These are phyloP conservation scores for Lactifluus echinatus DNA, from an alignment of 768 basidiomycete genomes.

Conservation along the genomic window DNA sequence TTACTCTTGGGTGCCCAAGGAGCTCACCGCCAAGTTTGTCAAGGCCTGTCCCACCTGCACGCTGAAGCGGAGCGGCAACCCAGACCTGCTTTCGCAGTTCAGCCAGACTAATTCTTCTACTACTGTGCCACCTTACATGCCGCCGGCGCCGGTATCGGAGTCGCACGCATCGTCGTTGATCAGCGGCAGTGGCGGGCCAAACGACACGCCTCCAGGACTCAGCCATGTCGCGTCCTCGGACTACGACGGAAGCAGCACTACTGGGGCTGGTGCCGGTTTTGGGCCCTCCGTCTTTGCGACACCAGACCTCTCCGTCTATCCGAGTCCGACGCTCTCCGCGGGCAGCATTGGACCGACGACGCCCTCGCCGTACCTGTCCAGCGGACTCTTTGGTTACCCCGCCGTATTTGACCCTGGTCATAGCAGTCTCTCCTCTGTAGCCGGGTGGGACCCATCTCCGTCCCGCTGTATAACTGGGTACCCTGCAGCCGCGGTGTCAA, in stretches of 20 bases:
- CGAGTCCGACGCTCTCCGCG: constrained; percentile 13
- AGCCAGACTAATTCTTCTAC: neutral
- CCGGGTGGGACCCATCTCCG: constrained; percentile 2
- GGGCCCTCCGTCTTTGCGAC: constrained; percentile 6
- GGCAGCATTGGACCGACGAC: constrained; percentile 12
- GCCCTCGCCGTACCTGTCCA: constrained; percentile 9
- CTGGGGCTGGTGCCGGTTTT: neutral
- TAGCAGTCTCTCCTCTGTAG: neutral
- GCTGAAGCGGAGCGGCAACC: constrained; percentile 34
- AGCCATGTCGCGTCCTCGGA: neutral
- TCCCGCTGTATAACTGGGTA: neutral
- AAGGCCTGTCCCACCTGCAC: constrained; percentile 71
- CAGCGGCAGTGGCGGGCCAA: constrained; percentile 7
- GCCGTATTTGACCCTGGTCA: constrained; percentile 9
- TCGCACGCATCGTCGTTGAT: neutral
- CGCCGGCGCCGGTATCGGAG: neutral
- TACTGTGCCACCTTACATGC: neutral
- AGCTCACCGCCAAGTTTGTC: constrained; percentile 71
- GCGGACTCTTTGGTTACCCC: constrained; percentile 14
- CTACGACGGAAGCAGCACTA: too few relatives aligned
- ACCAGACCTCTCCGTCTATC: constrained; percentile 13
- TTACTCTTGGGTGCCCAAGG: constrained; percentile 82
- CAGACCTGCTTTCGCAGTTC: constrained; percentile 17
- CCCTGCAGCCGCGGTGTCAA: neutral
- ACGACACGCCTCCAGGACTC: constrained; percentile 6